Evolutionary conservation across 2,329 filamentous ascomycete species (phyloP).

Genomic region (Gaeumannomyces sp.): DNA sequence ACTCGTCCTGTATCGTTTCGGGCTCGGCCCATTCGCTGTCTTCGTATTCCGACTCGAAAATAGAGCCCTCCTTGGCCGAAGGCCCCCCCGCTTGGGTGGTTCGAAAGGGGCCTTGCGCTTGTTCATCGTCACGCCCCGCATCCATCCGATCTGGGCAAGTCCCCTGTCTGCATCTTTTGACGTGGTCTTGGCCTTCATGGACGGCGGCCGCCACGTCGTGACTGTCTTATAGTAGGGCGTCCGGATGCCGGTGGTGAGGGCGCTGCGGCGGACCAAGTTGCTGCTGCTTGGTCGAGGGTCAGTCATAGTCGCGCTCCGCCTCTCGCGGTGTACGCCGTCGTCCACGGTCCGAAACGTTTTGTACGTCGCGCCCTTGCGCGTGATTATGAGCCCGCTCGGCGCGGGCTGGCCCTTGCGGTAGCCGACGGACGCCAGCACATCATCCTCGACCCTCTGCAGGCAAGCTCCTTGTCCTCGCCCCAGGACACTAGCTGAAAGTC

Average conservation of each 20-base stretch:
- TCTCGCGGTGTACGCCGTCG: slow-evolving; percentile 49
- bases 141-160: slow-evolving; percentile 59
- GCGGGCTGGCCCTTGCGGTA: slow-evolving; percentile 64
- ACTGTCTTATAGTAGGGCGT: slow-evolving; percentile 27
- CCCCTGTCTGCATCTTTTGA: slow-evolving; percentile 38
- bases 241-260: slow-evolving; percentile 38
- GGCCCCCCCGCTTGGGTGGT: not conserved
- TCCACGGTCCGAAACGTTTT: slow-evolving; percentile 76
- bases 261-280: slow-evolving; percentile 27
- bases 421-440: slow-evolving; percentile 62
- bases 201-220: slow-evolving; percentile 46
- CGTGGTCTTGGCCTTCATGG: slow-evolving; percentile 50
- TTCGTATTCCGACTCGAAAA: slow-evolving; percentile 45
- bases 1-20: slow-evolving; percentile 59
- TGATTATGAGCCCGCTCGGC: slow-evolving; percentile 61
- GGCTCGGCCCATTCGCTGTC: slow-evolving; percentile 55
- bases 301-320: slow-evolving; percentile 55
- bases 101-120: slow-evolving; percentile 43
- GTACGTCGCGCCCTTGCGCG: slow-evolving; percentile 78
- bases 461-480: slow-evolving; percentile 80
- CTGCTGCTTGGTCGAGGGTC: slow-evolving; percentile 45
- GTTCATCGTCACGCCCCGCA: slow-evolving; percentile 61
- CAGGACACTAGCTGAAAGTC: slow-evolving; percentile 93
- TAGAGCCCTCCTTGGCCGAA: slow-evolving; percentile 18
- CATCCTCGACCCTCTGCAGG: slow-evolving; percentile 64